Base-by-base conservation (phyloP, 148 eudicot genomes). In the Vaccinium corymbosum region DNA sequence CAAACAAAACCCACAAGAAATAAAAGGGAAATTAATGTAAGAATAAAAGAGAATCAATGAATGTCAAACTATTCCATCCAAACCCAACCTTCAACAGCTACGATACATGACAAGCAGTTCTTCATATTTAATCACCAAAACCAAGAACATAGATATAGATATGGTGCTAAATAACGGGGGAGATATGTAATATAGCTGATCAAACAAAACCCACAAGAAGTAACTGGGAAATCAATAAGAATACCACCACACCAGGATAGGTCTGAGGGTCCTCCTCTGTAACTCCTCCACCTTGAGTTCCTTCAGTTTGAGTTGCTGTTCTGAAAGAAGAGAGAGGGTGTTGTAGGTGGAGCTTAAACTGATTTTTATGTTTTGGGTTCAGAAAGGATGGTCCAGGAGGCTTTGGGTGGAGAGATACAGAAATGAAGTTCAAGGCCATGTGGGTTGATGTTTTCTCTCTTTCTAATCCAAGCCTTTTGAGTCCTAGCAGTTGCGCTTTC, bases 181-280 rank as follows among this genome's bases (percentile, higher is more conserved):
- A 27, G 49, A 29, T 71, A 71, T 11, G 9, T 0, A 70, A 70
- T 1, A 32, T 27, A 16, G 16, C 20, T 35, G 38, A 35, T 72
- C 76, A 72, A 77, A 12, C 38, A 51, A 25, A 19, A 12, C 38
- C 27, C 48, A 14, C 17, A 27, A 52, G 13, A 72, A 56, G 55
- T 15, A 82, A 32, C 29, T 0, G 52, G 11, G 46, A 25, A 82
- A 27, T 8, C 3, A 29, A 13, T 20, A 6, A 15, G 75, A 12
- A 42, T 85, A 88, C 90, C 90, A 80, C 87, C 84, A 42, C 84
- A 88, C 90, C 90, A 83, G 88, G 80, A 56, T 59, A 84, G 50
- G 85, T 27, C 46, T 83, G 78, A 70, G 83, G 48, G 70, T 90
- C 89, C 55, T 89, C 89, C 68, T 88, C 88, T 9, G 87, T 52